phyloP scores from a whole-genome alignment of 1,139 yeast genomes.

The Lodderomyces beijingensis region DNA sequence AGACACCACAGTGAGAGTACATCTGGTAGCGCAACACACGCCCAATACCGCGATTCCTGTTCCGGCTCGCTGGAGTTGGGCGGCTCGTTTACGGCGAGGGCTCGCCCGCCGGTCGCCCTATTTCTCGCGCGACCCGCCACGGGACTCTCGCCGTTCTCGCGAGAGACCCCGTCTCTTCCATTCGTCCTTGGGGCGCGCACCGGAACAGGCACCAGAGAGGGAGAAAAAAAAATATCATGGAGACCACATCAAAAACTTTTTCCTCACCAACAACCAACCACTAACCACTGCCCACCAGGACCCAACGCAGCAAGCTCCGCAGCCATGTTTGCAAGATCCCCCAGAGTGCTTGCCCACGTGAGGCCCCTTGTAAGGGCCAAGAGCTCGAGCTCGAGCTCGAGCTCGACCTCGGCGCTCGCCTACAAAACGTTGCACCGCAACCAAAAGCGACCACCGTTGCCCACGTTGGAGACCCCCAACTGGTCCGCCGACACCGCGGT shows the following conservation, averaged over 20 bases:
- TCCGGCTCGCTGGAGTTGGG: too few relatives aligned
- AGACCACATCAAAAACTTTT: slow-evolving; percentile 1
- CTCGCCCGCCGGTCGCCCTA: too few relatives aligned
- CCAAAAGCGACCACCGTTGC: slow-evolving; percentile 84
- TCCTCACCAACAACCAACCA: not conserved
- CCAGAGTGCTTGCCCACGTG: slow-evolving; percentile 8
- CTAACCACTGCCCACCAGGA: not conserved
- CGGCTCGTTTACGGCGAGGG: too few relatives aligned
- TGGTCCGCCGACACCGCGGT: slow-evolving; percentile 98
- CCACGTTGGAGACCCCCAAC: slow-evolving; percentile 89
- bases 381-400: slow-evolving; percentile 42
- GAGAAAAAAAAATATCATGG: too few relatives aligned
- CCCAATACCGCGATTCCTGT: too few relatives aligned
- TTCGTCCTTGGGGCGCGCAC: too few relatives aligned
- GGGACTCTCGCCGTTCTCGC: too few relatives aligned
- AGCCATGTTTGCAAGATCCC: slow-evolving; percentile 12
- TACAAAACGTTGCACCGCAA: slow-evolving; percentile 88
- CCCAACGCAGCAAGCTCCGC: not conserved
- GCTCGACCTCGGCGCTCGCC: slow-evolving; percentile 86
- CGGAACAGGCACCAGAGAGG: too few relatives aligned
- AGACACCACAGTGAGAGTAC: too few relatives aligned
- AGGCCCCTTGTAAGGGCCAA: slow-evolving; percentile 20
- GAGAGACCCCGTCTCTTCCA: too few relatives aligned
- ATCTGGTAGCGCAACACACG: too few relatives aligned
- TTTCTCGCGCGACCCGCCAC: too few relatives aligned